phyloP scores from a whole-genome alignment of 2,329 filamentous ascomycete genomes.

The Aspergillus pseudoviridinutans region DNA sequence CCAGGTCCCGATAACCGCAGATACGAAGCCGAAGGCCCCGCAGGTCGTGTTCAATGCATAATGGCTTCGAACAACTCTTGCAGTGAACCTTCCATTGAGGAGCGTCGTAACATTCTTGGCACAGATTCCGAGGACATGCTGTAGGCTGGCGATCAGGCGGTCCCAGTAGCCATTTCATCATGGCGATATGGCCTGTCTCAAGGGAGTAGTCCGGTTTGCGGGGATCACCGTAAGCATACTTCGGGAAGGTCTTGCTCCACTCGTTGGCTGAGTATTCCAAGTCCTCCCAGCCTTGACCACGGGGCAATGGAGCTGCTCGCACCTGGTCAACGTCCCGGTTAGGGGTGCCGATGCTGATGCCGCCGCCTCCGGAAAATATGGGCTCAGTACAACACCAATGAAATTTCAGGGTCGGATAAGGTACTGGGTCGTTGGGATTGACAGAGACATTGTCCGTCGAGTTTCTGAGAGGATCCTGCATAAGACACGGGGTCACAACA shows the following conservation, averaged over 20 bases:
- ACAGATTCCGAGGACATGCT: slow-evolving; percentile 54
- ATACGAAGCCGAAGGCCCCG: slow-evolving; percentile 54
- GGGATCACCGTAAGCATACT: slow-evolving; percentile 39
- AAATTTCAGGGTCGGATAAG: slow-evolving; percentile 51
- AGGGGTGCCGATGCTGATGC: slow-evolving; percentile 54
- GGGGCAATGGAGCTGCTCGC: slow-evolving; percentile 55
- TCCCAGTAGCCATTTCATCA: slow-evolving; percentile 47
- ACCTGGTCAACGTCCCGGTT: slow-evolving; percentile 53
- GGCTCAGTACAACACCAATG: slow-evolving; percentile 60
- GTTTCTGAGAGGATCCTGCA: slow-evolving; percentile 48
- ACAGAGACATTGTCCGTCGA: slow-evolving; percentile 27
- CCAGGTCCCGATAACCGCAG: slow-evolving; percentile 55
- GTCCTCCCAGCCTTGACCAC: slow-evolving; percentile 52
- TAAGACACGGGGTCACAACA: slow-evolving; percentile 53
- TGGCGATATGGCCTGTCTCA: slow-evolving; percentile 38
- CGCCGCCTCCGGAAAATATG: slow-evolving; percentile 57
- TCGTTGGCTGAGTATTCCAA: slow-evolving; percentile 47
- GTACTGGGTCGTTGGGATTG: slow-evolving; percentile 29
- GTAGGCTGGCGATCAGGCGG: slow-evolving; percentile 44
- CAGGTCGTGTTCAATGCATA: slow-evolving; percentile 59
- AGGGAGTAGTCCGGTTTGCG: slow-evolving; percentile 37
- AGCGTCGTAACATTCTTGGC: slow-evolving; percentile 55
- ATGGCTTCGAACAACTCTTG: slow-evolving; percentile 52
- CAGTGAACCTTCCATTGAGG: slow-evolving; percentile 59
- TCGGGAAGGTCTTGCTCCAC: slow-evolving; percentile 39